Percentiles rank a stretch among this genome's conserved stretches.
Conservation (phyloP, 257 asterid species). For the Buddleja alternifolia region DNA sequence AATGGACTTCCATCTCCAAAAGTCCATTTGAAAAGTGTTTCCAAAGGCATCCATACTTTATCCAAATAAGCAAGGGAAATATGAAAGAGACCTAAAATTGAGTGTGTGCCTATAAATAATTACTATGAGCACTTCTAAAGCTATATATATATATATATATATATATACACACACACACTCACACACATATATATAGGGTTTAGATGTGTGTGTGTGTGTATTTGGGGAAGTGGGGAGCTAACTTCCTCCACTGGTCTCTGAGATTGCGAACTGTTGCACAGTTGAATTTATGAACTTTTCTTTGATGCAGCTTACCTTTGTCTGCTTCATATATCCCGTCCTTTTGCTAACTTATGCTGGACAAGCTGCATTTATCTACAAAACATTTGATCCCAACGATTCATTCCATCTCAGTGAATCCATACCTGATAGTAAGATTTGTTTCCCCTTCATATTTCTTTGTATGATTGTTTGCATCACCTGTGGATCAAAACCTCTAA, state of each 20-base stretch:
- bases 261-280: neutral
- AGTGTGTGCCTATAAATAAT: too few species aligned
- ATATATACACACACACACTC: too few species aligned
- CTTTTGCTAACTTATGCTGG: slow-evolving; percentile 89
- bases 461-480: slow-evolving; percentile 3
- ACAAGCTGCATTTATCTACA: slow-evolving; percentile 81
- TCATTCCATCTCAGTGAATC: slow-evolving; percentile 82
- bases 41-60: too few species aligned
- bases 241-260: neutral
- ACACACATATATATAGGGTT: too few species aligned
- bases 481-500: slow-evolving; percentile 22
- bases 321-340: slow-evolving; percentile 79
- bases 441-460: slow-evolving; percentile 20
- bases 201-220: too few species aligned
- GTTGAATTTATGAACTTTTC: slow-evolving; percentile 24
- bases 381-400: slow-evolving; percentile 42
- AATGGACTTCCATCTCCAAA: too few species aligned
- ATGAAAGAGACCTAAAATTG: too few species aligned
- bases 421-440: slow-evolving; percentile 72
- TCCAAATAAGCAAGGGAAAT: too few species aligned
- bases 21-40: too few species aligned
- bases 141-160: too few species aligned
- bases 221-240: too few species aligned
- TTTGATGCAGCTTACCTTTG: slow-evolving; percentile 69
- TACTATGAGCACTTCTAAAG: too few species aligned